A percentile compares a stretch with the other conserved stretches of the same genome.
These are phyloP conservation scores for Aphanomyces stellatus DNA, from an alignment of 352 stramenopile species.

Conservation along the genomic window DNA sequence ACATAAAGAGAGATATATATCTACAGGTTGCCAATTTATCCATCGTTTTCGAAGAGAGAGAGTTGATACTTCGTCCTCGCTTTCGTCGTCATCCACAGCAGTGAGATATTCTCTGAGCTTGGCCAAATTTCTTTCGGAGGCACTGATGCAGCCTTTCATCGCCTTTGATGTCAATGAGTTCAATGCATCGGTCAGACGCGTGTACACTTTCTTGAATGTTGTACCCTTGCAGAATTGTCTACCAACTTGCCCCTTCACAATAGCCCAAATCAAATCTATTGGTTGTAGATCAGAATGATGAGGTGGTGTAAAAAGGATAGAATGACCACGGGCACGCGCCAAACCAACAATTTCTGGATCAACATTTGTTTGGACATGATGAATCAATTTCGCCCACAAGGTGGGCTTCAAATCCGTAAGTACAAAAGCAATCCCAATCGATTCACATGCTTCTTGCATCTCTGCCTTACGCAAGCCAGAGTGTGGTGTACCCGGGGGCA, in stretches of 20 bases:
- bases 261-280: slow-evolving; percentile 21
- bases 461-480: neutral
- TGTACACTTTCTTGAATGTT: neutral
- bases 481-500: slow-evolving; percentile 5
- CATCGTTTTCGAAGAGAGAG: no score
- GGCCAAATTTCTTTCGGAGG: no score
- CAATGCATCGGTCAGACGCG: neutral
- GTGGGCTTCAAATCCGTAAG: neutral
- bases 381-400: slow-evolving; percentile 6
- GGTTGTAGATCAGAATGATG: slow-evolving; percentile 25
- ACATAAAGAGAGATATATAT: no score
- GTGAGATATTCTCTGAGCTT: no score
- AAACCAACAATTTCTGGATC: slow-evolving; percentile 3
- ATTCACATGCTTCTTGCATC: neutral
- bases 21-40: no score
- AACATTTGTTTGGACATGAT: slow-evolving; percentile 17
- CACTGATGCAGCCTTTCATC: neutral
- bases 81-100: no score
- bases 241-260: slow-evolving; percentile 19
- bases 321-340: slow-evolving; percentile 13
- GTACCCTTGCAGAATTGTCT: neutral
- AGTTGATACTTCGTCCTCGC: no score
- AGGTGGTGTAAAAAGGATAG: slow-evolving; percentile 23
- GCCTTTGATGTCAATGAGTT: neutral
- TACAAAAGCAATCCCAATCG: neutral